These are phyloP conservation scores for Ophiostoma sp. DNA, from an alignment of 2,329 filamentous ascomycete genomes.

Conservation along the genomic window DNA sequence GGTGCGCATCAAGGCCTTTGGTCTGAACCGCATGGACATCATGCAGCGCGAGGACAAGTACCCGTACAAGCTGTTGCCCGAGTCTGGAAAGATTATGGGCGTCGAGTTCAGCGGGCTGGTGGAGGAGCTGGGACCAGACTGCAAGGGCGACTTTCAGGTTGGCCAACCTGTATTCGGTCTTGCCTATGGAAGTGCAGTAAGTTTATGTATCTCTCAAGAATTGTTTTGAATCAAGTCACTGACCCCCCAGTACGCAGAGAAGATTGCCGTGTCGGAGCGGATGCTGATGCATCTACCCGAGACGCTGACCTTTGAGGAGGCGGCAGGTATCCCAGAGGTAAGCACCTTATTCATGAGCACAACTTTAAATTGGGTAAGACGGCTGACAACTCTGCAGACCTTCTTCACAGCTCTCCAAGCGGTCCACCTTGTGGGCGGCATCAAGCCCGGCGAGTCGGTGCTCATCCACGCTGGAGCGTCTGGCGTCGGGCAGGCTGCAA, in stretches of 20 bases:
- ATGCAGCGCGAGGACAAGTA: conserved; percentile 19
- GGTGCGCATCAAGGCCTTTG: conserved; percentile 17
- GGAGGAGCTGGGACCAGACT: conserved; percentile 1
- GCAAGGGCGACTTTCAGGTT: conserved; percentile 12
- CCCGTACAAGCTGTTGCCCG: conserved; percentile 12
- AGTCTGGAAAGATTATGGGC: conserved; percentile 14
- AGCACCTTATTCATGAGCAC: neutral
- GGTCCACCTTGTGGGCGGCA: conserved; percentile 35
- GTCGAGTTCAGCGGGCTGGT: conserved; percentile 16
- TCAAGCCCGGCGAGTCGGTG: conserved; percentile 34
- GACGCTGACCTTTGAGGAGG: conserved; percentile 38
- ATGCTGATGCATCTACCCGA: conserved; percentile 35
- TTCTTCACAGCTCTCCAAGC: conserved; percentile 37
- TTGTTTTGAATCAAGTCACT: neutral
- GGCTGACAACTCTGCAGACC: neutral
- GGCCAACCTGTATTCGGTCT: conserved; percentile 14
- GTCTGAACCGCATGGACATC: conserved; percentile 15
- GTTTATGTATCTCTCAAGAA: neutral
- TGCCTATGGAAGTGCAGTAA: conserved; percentile 12
- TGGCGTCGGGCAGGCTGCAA: conserved; percentile 32
- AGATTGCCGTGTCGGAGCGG: conserved; percentile 14
- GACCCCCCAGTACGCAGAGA: conserved; percentile 11
- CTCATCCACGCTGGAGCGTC: conserved; percentile 35
- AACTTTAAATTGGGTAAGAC: too few relatives aligned
- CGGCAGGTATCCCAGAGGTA: conserved; percentile 37